Base-by-base conservation (phyloP, 164 flowering plant species). In the Chimonanthus praecox region DNA sequence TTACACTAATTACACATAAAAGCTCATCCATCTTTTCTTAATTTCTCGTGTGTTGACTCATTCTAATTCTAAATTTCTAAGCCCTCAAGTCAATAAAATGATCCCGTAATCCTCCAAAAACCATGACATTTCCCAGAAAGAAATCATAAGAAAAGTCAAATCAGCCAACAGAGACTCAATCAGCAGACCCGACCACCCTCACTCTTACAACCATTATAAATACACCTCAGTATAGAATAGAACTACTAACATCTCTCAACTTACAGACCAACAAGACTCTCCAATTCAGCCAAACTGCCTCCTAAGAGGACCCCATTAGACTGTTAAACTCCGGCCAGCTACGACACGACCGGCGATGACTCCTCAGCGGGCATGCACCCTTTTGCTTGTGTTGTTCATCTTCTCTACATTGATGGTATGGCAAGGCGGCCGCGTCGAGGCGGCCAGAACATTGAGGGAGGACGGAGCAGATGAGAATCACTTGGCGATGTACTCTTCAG, bases 301-400 rank as follows among this genome's bases (percentile, higher is more conserved):
- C 16, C 60, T 10, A 51, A 11, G 16, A n/a, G n/a, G n/a, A n/a
- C n/a, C n/a, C n/a, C n/a, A n/a, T n/a, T n/a, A n/a, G n/a, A n/a
- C n/a, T n/a, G n/a, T 5, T n/a, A 15, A 9, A 18, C 13, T 3
- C 11, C 18, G 1, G 21, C 11, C 5, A 6, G 7, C 49, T 2
- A 71, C 20, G 4, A 49, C 21, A 45, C 13, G 7, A 16, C 44
- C 43, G 21, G 74, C 64, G 69, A 75, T 75, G 73, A 64, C 50
- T 64, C 49, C 20, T 44, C 45, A 47, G 33, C 13, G 64, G 8
- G 44, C 33, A 3, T 70, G 69, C 51, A 50, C 72, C 15, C 63
- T 70, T 64, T n/a, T 70, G 68, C 7, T 75, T 16, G 77, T 70
- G 0, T 33, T 74, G 45, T 13, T 70, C 63, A 3, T 70, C 63